phyloP scores from a whole-genome alignment of 2,329 filamentous ascomycete species.

The Colletotrichum caudatum region DNA sequence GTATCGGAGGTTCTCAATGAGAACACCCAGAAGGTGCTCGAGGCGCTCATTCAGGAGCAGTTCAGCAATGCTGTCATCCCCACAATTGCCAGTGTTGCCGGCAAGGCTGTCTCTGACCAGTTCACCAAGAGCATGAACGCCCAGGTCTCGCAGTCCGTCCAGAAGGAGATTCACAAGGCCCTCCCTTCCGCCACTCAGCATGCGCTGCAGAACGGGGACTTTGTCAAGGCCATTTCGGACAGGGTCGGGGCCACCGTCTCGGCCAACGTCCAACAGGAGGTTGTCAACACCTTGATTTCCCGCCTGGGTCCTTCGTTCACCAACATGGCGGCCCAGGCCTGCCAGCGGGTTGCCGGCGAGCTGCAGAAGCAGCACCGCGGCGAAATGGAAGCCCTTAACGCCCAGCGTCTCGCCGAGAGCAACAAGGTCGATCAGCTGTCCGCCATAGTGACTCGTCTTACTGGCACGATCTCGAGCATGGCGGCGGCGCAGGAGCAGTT shows the following conservation, averaged over 20 bases:
- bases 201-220: constrained; percentile 78
- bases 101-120: constrained; percentile 77
- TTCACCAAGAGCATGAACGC: constrained; percentile 76
- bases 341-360: constrained; percentile 75
- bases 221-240: constrained; percentile 79
- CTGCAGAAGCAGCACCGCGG: constrained; percentile 72
- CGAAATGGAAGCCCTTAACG: constrained; percentile 63
- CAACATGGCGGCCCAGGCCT: constrained; percentile 72
- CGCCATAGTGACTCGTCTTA: constrained; percentile 73
- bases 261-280: constrained; percentile 76
- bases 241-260: constrained; percentile 76
- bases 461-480: constrained; percentile 78
- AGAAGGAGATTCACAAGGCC: constrained; percentile 77
- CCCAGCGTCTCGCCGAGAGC: constrained; percentile 63
- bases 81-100: constrained; percentile 74
- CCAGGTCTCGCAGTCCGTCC: constrained; percentile 73
- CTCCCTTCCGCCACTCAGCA: constrained; percentile 76
- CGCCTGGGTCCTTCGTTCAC: constrained; percentile 76
- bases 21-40: constrained; percentile 78
- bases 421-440: constrained; percentile 81
- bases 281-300: constrained; percentile 70
- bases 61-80: constrained; percentile 84
- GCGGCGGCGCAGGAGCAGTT: constrained; percentile 75
- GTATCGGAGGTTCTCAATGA: constrained; percentile 71
- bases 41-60: constrained; percentile 80